phyloP scores from a whole-genome alignment of 2,329 filamentous ascomycete species.

The Aureobasidium pullulans region DNA sequence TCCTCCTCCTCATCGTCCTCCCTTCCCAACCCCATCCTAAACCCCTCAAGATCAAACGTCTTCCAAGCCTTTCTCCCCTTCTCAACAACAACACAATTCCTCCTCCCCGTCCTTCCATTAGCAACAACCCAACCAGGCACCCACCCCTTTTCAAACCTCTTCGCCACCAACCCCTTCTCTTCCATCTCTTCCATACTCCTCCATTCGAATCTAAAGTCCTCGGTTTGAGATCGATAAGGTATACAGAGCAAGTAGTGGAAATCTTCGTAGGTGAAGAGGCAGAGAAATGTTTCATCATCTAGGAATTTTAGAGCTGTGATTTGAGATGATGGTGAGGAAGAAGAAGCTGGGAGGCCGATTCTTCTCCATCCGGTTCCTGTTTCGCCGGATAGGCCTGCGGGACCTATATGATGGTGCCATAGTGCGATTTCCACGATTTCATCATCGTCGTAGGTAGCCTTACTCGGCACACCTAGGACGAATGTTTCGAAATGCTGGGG shows the following conservation, averaged over 20 bases:
- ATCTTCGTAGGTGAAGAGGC: background rate
- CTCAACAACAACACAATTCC: constrained; percentile 4
- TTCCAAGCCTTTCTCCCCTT: background rate
- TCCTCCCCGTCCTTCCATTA: background rate
- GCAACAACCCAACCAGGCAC: background rate
- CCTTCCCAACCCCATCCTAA: background rate
- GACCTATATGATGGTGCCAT: background rate
- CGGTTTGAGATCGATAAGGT: background rate
- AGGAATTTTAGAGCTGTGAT: background rate
- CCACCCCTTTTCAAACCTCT: background rate
- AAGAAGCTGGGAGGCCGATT: background rate
- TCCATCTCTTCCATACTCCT: background rate
- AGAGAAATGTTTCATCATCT: background rate
- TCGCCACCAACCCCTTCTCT: background rate
- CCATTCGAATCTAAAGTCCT: background rate
- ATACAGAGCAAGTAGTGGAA: background rate
- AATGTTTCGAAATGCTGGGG: background rate
- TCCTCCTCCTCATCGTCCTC: background rate
- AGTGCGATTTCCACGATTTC: background rate
- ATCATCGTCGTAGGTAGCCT: background rate
- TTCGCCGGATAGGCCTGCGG: background rate
- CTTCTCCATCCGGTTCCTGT: background rate
- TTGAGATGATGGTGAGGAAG: background rate
- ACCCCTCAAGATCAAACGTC: constrained; percentile 1
- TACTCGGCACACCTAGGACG: background rate